Evolutionary conservation across 2,329 filamentous ascomycete genomes (phyloP).

Genomic region (Acarospora socialis): DNA sequence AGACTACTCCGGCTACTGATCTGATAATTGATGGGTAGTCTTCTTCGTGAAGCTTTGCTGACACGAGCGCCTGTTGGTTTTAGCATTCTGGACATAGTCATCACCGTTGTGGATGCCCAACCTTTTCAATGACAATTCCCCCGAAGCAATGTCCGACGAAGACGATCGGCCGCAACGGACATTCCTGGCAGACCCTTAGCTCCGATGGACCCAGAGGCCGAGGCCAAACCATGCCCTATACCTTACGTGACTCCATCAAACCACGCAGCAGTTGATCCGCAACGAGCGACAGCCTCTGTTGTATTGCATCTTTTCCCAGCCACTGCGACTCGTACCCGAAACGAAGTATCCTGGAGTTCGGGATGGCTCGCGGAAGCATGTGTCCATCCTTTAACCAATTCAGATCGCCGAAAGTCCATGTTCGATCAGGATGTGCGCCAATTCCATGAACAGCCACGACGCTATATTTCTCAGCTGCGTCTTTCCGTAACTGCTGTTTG

Average conservation of each 20-base stretch:
- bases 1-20: too few relatives aligned
- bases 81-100: not conserved
- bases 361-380: conserved; percentile 18
- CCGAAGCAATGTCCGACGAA: conserved; percentile 20
- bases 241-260: conserved; percentile 14
- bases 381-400: conserved; percentile 20
- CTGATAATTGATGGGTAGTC: conserved; percentile 1
- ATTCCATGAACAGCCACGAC: conserved; percentile 21
- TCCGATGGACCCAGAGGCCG: too few relatives aligned
- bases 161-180: conserved; percentile 17
- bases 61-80: not conserved
- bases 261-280: conserved; percentile 16
- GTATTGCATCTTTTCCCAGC: conserved; percentile 19
- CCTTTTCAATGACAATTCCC: conserved; percentile 18
- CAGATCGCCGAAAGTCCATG: conserved; percentile 17
- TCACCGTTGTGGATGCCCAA: conserved; percentile 2
- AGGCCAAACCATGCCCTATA: conserved; percentile 7
- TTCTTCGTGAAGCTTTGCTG: conserved; percentile 2
- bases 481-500: not conserved
- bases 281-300: conserved; percentile 18
- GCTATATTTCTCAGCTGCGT: conserved; percentile 10
- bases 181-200: too few relatives aligned
- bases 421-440: conserved; percentile 19
- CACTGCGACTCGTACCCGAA: conserved; percentile 20
- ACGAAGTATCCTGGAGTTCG: conserved; percentile 19